Conservation (phyloP, 768 basidiomycete species). For the Cystofilobasidium capitatum region DNA sequence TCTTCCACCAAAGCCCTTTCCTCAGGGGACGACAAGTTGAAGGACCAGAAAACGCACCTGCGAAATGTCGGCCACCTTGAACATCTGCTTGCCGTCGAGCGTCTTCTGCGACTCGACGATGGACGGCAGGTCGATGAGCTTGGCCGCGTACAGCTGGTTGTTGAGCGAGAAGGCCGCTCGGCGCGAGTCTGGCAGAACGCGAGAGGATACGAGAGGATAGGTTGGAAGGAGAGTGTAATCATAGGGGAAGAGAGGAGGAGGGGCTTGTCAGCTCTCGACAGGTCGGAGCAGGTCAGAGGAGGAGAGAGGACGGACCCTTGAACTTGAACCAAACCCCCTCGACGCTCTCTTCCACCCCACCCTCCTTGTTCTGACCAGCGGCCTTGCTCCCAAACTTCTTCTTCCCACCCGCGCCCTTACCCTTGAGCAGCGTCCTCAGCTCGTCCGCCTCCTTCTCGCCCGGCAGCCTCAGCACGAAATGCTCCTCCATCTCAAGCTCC, state of each 20-base stretch:
- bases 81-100: conserved; percentile 89
- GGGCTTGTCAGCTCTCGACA: neutral
- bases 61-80: conserved; percentile 97
- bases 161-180: conserved; percentile 82
- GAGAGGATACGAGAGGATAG: conserved; percentile 8
- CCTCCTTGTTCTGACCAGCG: conserved; percentile 33
- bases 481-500: conserved; percentile 90
- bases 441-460: conserved; percentile 53
- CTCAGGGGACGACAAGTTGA: neutral
- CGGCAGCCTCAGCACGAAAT: conserved; percentile 84
- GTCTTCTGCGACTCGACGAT: conserved; percentile 93
- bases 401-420: conserved; percentile 72
- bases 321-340: conserved; percentile 97
- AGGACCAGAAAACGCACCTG: conserved; percentile 50
- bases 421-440: conserved; percentile 44
- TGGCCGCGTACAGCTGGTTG: conserved; percentile 69
- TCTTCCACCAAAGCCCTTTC: neutral
- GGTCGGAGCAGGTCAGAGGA: neutral
- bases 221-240: too few species aligned
- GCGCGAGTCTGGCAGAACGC: conserved; percentile 58
- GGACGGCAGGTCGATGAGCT: conserved; percentile 91
- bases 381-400: conserved; percentile 41
- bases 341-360: conserved; percentile 44
- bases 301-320: conserved; percentile 53
- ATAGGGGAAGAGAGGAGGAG: neutral